Evolutionary conservation across 345 rosid species (phyloP).

Genomic region (Arabis hirsuta): DNA sequence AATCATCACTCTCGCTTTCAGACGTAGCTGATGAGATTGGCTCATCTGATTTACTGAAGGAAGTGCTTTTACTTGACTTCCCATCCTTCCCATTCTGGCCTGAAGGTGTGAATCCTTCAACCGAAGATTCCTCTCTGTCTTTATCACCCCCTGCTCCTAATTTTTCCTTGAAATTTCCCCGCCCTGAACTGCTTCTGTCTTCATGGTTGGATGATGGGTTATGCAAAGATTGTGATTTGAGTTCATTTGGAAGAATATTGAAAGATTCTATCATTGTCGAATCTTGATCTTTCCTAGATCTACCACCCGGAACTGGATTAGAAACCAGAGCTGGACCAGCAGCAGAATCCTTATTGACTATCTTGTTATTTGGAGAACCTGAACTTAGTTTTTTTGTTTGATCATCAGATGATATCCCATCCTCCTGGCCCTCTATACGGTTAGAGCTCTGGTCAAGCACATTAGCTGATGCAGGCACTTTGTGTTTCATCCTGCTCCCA

Average conservation of each 20-base stretch:
- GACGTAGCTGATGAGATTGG: slow-evolving; percentile 50
- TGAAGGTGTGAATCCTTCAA: slow-evolving; percentile 43
- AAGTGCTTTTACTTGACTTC: slow-evolving; percentile 48
- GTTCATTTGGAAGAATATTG: slow-evolving; percentile 27
- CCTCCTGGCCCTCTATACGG: slow-evolving; percentile 63
- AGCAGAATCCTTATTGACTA: slow-evolving; percentile 51
- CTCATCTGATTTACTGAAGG: slow-evolving; percentile 47
- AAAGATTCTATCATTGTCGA: slow-evolving; percentile 44
- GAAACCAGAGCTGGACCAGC: slow-evolving; percentile 51
- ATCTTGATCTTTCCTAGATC: slow-evolving; percentile 45
- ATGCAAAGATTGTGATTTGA: slow-evolving; percentile 38
- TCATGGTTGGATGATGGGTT: slow-evolving; percentile 32
- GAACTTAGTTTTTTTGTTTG: slow-evolving; percentile 43
- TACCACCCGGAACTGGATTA: slow-evolving; percentile 53
- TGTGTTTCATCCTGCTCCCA: slow-evolving; percentile 42
- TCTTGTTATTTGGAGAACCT: slow-evolving; percentile 37
- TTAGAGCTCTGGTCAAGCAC: slow-evolving; percentile 49
- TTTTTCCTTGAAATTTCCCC: slow-evolving; percentile 40
- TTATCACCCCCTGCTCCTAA: slow-evolving; percentile 44
- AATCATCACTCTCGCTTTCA: slow-evolving; percentile 72
- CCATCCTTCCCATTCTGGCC: slow-evolving; percentile 47
- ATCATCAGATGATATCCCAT: slow-evolving; percentile 56
- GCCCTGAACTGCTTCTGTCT: slow-evolving; percentile 25
- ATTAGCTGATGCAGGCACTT: slow-evolving; percentile 45
- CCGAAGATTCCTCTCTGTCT: slow-evolving; percentile 39